phyloP scores from a whole-genome alignment of 371 early-diverging fungal species.

The Lichtheimia ornata region DNA sequence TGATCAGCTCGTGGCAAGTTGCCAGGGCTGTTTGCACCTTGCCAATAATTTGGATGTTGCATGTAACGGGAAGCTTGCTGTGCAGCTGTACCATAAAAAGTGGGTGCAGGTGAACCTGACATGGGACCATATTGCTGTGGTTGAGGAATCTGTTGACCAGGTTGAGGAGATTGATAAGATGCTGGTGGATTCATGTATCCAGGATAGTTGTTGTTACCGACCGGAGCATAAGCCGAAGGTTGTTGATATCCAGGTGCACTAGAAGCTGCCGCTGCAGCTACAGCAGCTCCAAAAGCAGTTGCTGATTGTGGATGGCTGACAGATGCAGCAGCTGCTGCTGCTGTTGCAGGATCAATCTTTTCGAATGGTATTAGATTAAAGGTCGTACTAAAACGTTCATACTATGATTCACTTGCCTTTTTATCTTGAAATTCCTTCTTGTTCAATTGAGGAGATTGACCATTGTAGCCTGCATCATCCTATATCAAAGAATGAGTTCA shows the following conservation, averaged over 20 bases:
- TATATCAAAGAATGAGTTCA: background rate
- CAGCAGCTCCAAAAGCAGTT: constrained; percentile 6
- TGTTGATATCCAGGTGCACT: constrained; percentile 14
- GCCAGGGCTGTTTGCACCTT: constrained; percentile 5
- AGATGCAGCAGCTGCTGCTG: constrained; percentile 10
- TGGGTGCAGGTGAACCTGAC: constrained; percentile 20
- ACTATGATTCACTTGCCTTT: constrained; percentile 10
- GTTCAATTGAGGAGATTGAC: constrained; percentile 16
- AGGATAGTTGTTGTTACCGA: constrained; percentile 23
- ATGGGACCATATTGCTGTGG: constrained; percentile 39
- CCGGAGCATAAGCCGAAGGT: constrained; percentile 15
- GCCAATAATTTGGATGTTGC: constrained; percentile 41
- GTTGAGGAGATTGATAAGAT: constrained; percentile 14
- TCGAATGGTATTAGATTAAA: background rate
- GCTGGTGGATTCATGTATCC: constrained; percentile 22
- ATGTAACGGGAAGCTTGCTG: constrained; percentile 33
- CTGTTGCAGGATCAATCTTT: constrained; percentile 6
- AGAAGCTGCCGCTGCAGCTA: constrained; percentile 11
- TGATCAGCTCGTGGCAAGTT: constrained; percentile 21
- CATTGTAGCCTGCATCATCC: constrained; percentile 10
- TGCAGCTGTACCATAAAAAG: constrained; percentile 37
- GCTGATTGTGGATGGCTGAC: constrained; percentile 9
- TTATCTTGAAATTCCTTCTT: constrained; percentile 27
- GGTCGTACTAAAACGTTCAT: background rate
- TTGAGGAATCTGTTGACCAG: constrained; percentile 15